Evolutionary conservation across 2,329 filamentous ascomycete species (phyloP), one percentile per base, ranked within the genome.

Genomic region (Pestalotiopsis fici): DNA sequence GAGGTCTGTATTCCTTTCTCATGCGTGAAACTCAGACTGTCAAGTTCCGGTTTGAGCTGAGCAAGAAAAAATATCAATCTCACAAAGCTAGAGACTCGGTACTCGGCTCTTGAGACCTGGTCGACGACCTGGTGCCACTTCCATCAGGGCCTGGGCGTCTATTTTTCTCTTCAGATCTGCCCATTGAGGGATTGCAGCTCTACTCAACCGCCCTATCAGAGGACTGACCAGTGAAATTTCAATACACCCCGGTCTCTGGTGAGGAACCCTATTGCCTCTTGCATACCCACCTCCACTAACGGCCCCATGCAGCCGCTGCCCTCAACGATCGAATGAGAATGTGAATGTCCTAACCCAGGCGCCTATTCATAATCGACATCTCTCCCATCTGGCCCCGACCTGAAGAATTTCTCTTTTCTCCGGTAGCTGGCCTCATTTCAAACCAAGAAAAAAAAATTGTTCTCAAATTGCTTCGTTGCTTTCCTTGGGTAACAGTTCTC

Each of bases 351-450:
- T 69, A 72, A n/a, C 43, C 69, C 68, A 73, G 78, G 78, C 79
- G 80, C 75, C 79, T 78, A 82, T 82, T 86, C 84, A 87, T 87
- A 88, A 87, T 82, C 82, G 78, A 75, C 77, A 71, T 75, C 77
- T 76, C 78, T 82, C 83, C 82, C 79, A 78, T 69, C 71, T 72
- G 71, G 43, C 43, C 71, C 75, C 75, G 74, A 71, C 71, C 74
- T 75, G 71, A 74, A 72, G 74, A 71, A 57, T 61, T 75, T 75
- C 74, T 78, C 76, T 50, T 83, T 78, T 78, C 78, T 76, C 82
- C 81, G 83, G 81, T 82, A 88, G 86, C 86, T 88, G 86, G 86
- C 80, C 86, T 88, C 85, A 62, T 81, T 75, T 78, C 21, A 50
- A 50, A 35, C 31, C 31, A 35, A 35, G 11, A 11, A 35, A 18